Evolutionary conservation across 176 grass and related monocot genomes (phyloP), one percentile per base, ranked within the genome.

Genomic region (Oryza glumipatula): DNA sequence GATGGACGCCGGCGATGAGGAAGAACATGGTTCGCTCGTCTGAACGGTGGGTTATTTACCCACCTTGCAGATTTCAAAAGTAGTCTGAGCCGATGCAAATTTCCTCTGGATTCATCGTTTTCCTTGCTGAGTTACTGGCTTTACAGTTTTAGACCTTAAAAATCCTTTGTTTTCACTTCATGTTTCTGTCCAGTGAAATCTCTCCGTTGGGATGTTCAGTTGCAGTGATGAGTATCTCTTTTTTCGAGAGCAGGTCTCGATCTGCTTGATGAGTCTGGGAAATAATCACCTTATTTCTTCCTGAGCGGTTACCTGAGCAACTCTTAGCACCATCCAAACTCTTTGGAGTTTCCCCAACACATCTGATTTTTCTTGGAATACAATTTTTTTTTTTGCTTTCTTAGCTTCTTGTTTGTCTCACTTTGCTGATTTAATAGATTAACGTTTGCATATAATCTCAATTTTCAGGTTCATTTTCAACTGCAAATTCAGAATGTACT

Each of bases 231-330:
- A 82, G 21, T 58, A 73, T 81, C 17, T 36, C 14, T 33, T 30
- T 30, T 74, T 4, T 83, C 21, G 64, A 92, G 67, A 73, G 90
- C 60, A 52, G 63, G 52, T 68, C 12, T 78, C n/a, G 58, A n/a
- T 63, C 61, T 83, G 86, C 63, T 89, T 78, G 8, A 83, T 92
- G 90, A 65, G 10, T 65, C 45, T 73, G 45, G 86, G 89, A 85
- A 88, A 68, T 91, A 36, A 82, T 35, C 17, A 78, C 32, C 6
- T 17, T 28, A 35, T 83, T 87, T 95, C 86, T 87, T 93, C 94
- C 91, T 95, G 91, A 92, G 90, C 90, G 90, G 90, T 92, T 92
- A 92, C 82, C 93, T 92, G 93, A 95, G 90, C 93, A 94, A 92
- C 78, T 2, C 11, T 30, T 11, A 14, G 0, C 13, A 15, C 6